phyloP scores from a whole-genome alignment of 1,284 basidiomycete species.

The Pterulicium gracile region DNA sequence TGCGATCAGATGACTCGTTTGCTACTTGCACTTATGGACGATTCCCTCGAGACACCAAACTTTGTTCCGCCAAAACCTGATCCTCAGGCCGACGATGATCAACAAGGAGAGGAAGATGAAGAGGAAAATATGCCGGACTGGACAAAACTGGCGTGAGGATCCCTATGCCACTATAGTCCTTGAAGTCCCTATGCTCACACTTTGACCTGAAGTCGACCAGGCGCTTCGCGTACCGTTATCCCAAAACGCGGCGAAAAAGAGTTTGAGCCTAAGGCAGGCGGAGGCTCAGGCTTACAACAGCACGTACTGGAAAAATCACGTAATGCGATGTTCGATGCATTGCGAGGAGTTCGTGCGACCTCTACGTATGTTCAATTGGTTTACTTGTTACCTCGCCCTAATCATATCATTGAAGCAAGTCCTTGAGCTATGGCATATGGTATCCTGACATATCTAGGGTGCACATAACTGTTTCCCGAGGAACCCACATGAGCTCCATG shows the following conservation, averaged over 20 bases:
- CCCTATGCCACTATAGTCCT: slow-evolving; percentile 17
- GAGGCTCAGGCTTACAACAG: slow-evolving; percentile 73
- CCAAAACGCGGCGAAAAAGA: slow-evolving; percentile 94
- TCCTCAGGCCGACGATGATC: slow-evolving; percentile 19
- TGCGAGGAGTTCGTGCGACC: slow-evolving; percentile 42
- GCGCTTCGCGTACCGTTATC: slow-evolving; percentile 40
- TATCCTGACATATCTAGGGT: slow-evolving; percentile 51
- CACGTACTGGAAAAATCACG: slow-evolving; percentile 64
- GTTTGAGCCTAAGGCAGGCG: slow-evolving; percentile 74
- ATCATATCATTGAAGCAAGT: slow-evolving; percentile 59
- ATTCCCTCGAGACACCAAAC: slow-evolving; percentile 32
- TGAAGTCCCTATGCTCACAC: slow-evolving; percentile 1
- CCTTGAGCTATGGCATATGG: slow-evolving; percentile 68
- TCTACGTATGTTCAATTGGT: slow-evolving; percentile 3
- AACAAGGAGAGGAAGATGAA: slow-evolving; percentile 40
- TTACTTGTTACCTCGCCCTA: too few relatives aligned
- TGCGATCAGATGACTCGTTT: too few relatives aligned
- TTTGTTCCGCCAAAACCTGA: slow-evolving; percentile 17
- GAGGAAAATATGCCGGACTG: slow-evolving; percentile 51
- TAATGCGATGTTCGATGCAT: slow-evolving; percentile 75
- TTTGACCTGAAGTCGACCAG: slow-evolving; percentile 11
- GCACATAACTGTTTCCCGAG: slow-evolving; percentile 59
- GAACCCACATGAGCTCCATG: slow-evolving; percentile 69
- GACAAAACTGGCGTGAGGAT: slow-evolving; percentile 37
- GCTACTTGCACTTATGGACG: too few relatives aligned